Conservation (phyloP, 768 basidiomycete species). For the Boletus sp. region DNA sequence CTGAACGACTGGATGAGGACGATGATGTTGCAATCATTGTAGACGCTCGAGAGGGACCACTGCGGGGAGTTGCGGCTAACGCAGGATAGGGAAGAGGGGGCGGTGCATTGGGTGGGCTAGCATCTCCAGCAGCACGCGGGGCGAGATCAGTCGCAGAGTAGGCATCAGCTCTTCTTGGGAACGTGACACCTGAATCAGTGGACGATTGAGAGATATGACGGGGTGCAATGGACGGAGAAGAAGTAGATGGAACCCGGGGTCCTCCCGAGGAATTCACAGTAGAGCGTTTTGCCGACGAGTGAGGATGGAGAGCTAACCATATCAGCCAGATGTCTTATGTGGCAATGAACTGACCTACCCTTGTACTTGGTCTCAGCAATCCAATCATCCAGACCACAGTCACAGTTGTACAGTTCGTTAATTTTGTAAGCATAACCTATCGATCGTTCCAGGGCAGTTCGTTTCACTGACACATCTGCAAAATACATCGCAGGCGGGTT, state of each 20-base stretch:
- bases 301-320: conserved; percentile 18
- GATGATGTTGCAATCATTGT: conserved; percentile 39
- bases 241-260: conserved; percentile 36
- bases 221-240: conserved; percentile 49
- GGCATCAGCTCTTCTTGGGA: conserved; percentile 78
- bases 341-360: conserved; percentile 40
- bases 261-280: conserved; percentile 21
- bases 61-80: conserved; percentile 42
- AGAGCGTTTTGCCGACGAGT: conserved; percentile 28
- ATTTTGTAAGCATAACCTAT: conserved; percentile 77
- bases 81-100: conserved; percentile 76
- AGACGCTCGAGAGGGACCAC: conserved; percentile 29
- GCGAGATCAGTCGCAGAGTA: conserved; percentile 75
- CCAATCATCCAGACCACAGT: conserved; percentile 82
- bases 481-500: conserved; percentile 72
- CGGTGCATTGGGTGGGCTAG: conserved; percentile 52
- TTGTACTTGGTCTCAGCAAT: conserved; percentile 51
- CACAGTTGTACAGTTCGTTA: conserved; percentile 72
- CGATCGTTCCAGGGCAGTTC: conserved; percentile 65
- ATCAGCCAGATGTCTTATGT: conserved; percentile 4
- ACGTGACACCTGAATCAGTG: conserved; percentile 72
- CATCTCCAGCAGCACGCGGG: conserved; percentile 43
- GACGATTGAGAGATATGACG: conserved; percentile 73
- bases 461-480: conserved; percentile 57
- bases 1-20: conserved; percentile 47